A percentile compares a stretch with the other conserved stretches of the same genome.
Conservation (phyloP, 768 basidiomycete species). For the Termitomyces bulborhizus region DNA sequence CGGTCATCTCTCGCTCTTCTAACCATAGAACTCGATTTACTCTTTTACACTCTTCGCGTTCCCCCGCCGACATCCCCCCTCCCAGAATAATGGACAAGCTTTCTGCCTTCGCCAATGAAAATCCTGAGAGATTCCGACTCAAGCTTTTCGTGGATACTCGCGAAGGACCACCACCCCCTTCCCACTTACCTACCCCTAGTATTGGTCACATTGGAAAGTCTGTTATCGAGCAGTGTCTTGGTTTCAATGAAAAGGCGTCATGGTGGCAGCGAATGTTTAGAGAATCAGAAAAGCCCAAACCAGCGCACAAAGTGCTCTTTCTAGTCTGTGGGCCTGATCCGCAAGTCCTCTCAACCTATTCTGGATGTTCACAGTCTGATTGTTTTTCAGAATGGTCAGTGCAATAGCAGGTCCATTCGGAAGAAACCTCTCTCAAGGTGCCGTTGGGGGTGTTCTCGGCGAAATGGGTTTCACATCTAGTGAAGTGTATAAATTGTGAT, state of each 20-base stretch:
- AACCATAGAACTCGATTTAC: slow-evolving; percentile 51
- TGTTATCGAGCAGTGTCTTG: slow-evolving; percentile 38
- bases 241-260: slow-evolving; percentile 15
- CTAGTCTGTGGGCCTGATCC: slow-evolving; percentile 82
- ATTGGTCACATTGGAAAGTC: slow-evolving; percentile 51
- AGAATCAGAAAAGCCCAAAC: slow-evolving; percentile 13
- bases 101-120: slow-evolving; percentile 32
- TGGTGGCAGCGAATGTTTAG: slow-evolving; percentile 33
- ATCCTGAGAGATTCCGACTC: slow-evolving; percentile 53
- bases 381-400: slow-evolving; percentile 56
- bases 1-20: slow-evolving; percentile 33
- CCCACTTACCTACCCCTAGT: slow-evolving; percentile 21
- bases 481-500: slow-evolving; percentile 65
- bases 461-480: slow-evolving; percentile 55
- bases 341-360: slow-evolving; percentile 34
- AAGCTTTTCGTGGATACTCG: slow-evolving; percentile 59
- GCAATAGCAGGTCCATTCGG: slow-evolving; percentile 75
- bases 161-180: slow-evolving; percentile 20
- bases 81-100: slow-evolving; percentile 50
- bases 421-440: slow-evolving; percentile 69
- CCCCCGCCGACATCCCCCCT: slow-evolving; percentile 65
- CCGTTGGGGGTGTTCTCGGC: slow-evolving; percentile 59
- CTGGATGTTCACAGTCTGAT: neutral
- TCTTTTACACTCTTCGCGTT: slow-evolving; percentile 65
- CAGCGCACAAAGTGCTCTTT: slow-evolving; percentile 46